Evolutionary conservation across 192 early-diverging fungal species (phyloP).

Genomic region (Dimargaris cristalligena): DNA sequence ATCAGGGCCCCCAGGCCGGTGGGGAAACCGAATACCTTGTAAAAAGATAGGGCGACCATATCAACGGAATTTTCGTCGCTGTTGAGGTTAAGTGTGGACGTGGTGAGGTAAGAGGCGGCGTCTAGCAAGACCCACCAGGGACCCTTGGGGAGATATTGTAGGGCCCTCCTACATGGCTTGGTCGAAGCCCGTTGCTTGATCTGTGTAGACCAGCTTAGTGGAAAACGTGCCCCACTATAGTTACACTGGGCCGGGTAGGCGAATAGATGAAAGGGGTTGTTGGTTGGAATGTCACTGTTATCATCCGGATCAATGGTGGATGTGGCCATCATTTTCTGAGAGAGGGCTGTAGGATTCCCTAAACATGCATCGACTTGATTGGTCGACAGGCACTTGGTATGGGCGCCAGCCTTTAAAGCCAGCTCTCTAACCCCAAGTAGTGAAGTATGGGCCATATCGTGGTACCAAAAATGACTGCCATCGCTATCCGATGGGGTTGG

Average conservation of each 20-base stretch:
- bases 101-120: constrained; percentile 51
- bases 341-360: too few relatives aligned
- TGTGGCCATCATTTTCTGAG: too few relatives aligned
- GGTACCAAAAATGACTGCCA: constrained; percentile 27
- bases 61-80: constrained; percentile 32
- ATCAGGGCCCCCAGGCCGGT: constrained; percentile 67
- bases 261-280: constrained; percentile 31
- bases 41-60: constrained; percentile 62
- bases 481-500: background rate
- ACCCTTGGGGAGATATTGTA: constrained; percentile 11
- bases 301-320: too few relatives aligned
- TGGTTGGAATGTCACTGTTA: background rate
- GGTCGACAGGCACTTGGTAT: background rate
- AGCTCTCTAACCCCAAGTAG: constrained; percentile 52
- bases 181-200: constrained; percentile 16
- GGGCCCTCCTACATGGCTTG: background rate
- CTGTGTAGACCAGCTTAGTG: constrained; percentile 34
- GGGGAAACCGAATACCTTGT: constrained; percentile 80
- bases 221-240: constrained; percentile 56
- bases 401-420: constrained; percentile 19
- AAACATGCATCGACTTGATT: too few relatives aligned
- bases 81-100: constrained; percentile 38
- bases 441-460: constrained; percentile 56
- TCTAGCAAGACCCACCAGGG: constrained; percentile 48
- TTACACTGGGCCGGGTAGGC: constrained; percentile 79